A percentile compares a stretch with the other conserved stretches of the same genome.
Conservation (phyloP, 306 rosid species). For the Quercus rubra region DNA sequence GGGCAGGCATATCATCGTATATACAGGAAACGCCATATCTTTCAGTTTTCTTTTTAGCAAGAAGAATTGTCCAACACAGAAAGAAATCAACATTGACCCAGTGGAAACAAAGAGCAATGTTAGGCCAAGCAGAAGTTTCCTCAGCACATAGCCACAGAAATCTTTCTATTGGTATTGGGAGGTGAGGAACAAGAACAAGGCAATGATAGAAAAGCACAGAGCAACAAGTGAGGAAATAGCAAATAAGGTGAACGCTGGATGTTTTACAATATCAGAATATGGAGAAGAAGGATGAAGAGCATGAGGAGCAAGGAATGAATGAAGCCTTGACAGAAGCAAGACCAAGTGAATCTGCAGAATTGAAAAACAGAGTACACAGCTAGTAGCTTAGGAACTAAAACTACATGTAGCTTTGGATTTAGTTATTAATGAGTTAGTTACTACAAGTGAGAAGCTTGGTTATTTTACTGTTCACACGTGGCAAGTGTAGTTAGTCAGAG, state of each 20-base stretch:
- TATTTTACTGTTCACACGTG: no score
- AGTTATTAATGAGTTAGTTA: no score
- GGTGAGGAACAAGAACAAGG: conserved; percentile 16
- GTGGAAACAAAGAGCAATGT: conserved; percentile 10
- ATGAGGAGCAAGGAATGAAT: no score
- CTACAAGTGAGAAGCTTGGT: no score
- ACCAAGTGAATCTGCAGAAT: no score
- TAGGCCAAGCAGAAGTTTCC: conserved; percentile 14
- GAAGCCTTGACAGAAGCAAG: no score
- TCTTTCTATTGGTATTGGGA: conserved; percentile 3
- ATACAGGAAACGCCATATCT: background rate
- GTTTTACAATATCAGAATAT: background rate
- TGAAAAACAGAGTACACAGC: no score
- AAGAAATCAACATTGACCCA: background rate
- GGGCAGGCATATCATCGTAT: background rate
- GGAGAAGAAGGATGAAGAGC: no score
- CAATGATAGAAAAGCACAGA: conserved; percentile 19
- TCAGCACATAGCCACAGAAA: background rate
- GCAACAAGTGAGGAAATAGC: conserved; percentile 32
- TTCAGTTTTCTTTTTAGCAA: background rate
- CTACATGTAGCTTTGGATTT: no score
- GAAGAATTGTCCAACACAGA: conserved; percentile 10
- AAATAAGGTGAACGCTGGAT: conserved; percentile 14
- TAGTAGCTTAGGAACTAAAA: no score
- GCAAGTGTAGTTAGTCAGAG: no score